Base-by-base conservation (phyloP, 139 green algal species). In the Tetraselmis chui region DNA sequence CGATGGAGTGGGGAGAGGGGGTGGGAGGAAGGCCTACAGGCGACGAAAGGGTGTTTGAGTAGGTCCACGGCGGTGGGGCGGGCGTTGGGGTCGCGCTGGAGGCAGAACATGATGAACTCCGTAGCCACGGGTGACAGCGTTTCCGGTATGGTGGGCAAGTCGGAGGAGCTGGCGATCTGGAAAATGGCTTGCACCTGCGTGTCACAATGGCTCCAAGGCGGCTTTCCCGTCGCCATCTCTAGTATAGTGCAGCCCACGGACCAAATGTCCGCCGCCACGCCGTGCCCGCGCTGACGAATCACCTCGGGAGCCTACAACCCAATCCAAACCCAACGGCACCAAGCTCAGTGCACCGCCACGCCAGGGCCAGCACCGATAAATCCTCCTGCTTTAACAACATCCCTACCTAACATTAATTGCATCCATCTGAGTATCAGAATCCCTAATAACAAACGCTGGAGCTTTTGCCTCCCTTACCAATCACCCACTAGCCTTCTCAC, bases 221-320 rank as follows among this genome's bases (percentile, higher is more conserved):
- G 84, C 74, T 77, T 28, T 0, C 86, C 87, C n/a, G 80, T 85
- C 0, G 87, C 87, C 87, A 91, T 91, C 78, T 91, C 87, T 31
- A 89, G 59, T 0, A 91, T 82, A 1, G 87, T 91, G 81, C 87
- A 91, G 1, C 87, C 87, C 23, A 91, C 75, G 0, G 27, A 79
- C 87, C 87, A 91, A n/a, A 91, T 85, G 76, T 91, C 87, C 11
- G 75, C 78, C 27, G 77, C 83, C 1, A 76, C 26, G 28, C 75
- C 77, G 28, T 87, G 79, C 30, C 75, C 59, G 26, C 74, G 29
- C 32, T 87, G 80, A 0, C 81, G 77, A 32, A 87, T 79, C 11
- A 79, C 76, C 76, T 79, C 76, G 11, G 29, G 76, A 5, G 76
- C 76, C 76, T 79, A 18, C 29, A 18, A n/a, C n/a, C n/a, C n/a